Conservation (phyloP, 2,329 filamentous ascomycete species). For the Capronia americana region DNA sequence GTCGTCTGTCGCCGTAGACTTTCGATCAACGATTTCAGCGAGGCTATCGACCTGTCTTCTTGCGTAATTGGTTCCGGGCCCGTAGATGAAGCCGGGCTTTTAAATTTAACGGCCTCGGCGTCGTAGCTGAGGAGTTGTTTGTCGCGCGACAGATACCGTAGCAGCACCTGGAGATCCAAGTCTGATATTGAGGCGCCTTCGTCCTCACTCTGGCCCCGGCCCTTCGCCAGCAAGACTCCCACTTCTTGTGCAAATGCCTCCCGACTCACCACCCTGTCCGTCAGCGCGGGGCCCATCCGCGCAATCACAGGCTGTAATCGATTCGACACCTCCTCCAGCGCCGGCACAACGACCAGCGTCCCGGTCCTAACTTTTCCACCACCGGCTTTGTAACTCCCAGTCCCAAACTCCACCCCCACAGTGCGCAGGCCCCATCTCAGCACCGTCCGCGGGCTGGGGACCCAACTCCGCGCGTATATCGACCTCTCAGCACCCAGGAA, state of each 20-base stretch:
- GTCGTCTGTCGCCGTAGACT: constrained; percentile 71
- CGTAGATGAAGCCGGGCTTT: constrained; percentile 53
- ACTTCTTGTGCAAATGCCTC: constrained; percentile 68
- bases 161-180: constrained; percentile 71
- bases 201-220: background rate
- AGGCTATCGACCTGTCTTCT: constrained; percentile 82
- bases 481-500: constrained; percentile 72
- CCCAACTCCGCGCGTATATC: constrained; percentile 74
- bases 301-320: constrained; percentile 22
- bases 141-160: constrained; percentile 73
- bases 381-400: constrained; percentile 45
- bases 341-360: constrained; percentile 58
- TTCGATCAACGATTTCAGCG: constrained; percentile 74
- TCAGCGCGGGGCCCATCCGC: constrained; percentile 24
- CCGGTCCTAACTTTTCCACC: constrained; percentile 49
- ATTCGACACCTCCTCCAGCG: constrained; percentile 57
- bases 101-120: constrained; percentile 74
- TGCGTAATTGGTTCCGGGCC: constrained; percentile 63
- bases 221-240: constrained; percentile 55
- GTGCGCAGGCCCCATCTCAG: constrained; percentile 77
- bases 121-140: constrained; percentile 60
- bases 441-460: constrained; percentile 72
- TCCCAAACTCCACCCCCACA: constrained; percentile 64
- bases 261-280: constrained; percentile 47
- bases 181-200: constrained; percentile 47